These are phyloP conservation scores for Cadophora gregata DNA, from an alignment of 2,329 filamentous ascomycete genomes.

Conservation along the genomic window DNA sequence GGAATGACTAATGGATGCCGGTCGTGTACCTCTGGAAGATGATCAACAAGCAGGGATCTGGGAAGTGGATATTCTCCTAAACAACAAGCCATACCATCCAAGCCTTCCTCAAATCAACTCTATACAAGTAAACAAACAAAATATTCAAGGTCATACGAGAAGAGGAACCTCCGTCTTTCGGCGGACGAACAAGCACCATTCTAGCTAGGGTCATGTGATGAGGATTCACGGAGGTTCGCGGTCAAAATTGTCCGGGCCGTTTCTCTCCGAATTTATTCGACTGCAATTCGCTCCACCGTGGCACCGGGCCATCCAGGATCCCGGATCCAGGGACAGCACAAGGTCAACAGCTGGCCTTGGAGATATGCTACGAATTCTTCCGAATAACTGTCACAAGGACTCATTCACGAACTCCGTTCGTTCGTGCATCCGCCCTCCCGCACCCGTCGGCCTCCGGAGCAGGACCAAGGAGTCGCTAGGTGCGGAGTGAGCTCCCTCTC, in stretches of 20 bases:
- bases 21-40: too few relatives aligned
- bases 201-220: background rate
- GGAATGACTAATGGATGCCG: too few relatives aligned
- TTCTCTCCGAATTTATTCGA: background rate
- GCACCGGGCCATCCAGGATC: background rate
- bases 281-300: background rate
- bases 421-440: conserved; percentile 4
- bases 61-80: too few relatives aligned
- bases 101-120: too few relatives aligned
- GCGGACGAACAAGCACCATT: background rate
- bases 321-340: background rate
- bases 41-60: too few relatives aligned
- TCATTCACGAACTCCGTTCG: background rate
- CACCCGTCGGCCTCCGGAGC: background rate
- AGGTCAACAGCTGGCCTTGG: background rate
- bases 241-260: background rate
- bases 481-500: background rate
- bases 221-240: background rate
- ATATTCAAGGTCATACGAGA: background rate
- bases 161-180: background rate
- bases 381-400: conserved; percentile 20
- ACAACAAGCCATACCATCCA: too few relatives aligned
- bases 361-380: conserved; percentile 15
- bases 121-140: background rate
- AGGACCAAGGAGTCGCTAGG: background rate